These are phyloP conservation scores for Thymus mandschuricus DNA, from an alignment of 257 asterid species.

Conservation along the genomic window DNA sequence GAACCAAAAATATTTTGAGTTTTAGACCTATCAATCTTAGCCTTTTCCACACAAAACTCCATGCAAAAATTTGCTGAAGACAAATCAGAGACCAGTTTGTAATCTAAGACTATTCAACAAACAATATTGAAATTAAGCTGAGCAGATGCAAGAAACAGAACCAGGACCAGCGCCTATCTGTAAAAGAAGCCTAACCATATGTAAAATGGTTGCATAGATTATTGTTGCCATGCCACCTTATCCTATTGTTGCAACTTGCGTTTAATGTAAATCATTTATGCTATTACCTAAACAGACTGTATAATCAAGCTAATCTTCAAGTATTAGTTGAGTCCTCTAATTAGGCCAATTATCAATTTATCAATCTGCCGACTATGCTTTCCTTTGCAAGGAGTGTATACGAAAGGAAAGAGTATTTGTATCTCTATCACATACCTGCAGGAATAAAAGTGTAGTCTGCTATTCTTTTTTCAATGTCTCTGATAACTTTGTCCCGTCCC, in stretches of 20 bases:
- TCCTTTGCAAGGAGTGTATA: not conserved
- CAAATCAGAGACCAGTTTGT: not conserved
- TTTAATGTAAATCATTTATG: not conserved
- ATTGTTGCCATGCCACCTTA: not conserved
- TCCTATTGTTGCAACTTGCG: not conserved
- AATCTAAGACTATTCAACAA: not conserved
- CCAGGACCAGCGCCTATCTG: not conserved
- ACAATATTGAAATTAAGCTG: not conserved
- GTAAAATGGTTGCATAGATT: not conserved
- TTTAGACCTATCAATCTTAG: not conserved
- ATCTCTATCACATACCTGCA: slow-evolving; percentile 51
- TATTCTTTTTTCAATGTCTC: slow-evolving; percentile 73
- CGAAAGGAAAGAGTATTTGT: not conserved
- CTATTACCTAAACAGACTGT: not conserved
- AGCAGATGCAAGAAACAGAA: not conserved
- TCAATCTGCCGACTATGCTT: not conserved
- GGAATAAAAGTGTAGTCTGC: slow-evolving; percentile 88
- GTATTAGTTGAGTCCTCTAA: not conserved
- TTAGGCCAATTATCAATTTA: not conserved
- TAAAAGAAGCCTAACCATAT: not conserved
- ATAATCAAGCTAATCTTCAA: not conserved
- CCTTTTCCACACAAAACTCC: not conserved
- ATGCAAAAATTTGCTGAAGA: not conserved
- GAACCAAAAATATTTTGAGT: not conserved
- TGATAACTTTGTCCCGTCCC: slow-evolving; percentile 71